Evolutionary conservation across 148 eudicot species (phyloP), one percentile per base, ranked within the genome.

Genomic region (Euryodendron excelsum): DNA sequence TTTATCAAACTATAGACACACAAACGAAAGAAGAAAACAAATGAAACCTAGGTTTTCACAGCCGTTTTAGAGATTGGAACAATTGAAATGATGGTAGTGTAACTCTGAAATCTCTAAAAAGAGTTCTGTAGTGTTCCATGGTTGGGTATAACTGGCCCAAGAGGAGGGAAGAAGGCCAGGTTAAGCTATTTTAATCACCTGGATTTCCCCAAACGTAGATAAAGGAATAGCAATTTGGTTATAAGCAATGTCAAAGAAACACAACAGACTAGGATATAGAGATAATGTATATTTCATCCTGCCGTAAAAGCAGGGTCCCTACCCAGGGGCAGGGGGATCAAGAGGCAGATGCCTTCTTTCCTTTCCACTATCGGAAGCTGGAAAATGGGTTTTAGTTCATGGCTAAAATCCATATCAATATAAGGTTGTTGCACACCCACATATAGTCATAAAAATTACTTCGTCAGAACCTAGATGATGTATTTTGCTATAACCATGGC

Each of bases 231-330:
- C 36, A 45, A 47, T 48, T 8, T 47, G 58, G 33, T 18, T 4
- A n/a, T 15, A 41, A 69, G 4, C 31, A 13, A 25, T 5, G 30
- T 45, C 74, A 27, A 44, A 52, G 3, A 50, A 53, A 53, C 27
- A 71, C 8, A 60, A 39, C 0, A 27, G 1, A 44, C 28, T 75
- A 61, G 44, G 9, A 30, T 4, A 62, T 62, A 41, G 45, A 41
- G 45, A 41, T 41, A 41, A 1, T n/a, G 4, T 76, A 47, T 76
- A 33, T 76, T 76, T 31, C 60, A 48, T 64, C 70, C 69, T 63
- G 61, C 61, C 11, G 31, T 33, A 45, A 30, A 31, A 30, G 52
- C 3, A 64, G 23, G 53, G 41, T 3, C 44, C 58, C 60, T 50
- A 25, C 21, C 37, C 44, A 10, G 47, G 23, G 59, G 36, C 11